Conservation (phyloP, 306 rosid species). For the Quercus aquifolioides region DNA sequence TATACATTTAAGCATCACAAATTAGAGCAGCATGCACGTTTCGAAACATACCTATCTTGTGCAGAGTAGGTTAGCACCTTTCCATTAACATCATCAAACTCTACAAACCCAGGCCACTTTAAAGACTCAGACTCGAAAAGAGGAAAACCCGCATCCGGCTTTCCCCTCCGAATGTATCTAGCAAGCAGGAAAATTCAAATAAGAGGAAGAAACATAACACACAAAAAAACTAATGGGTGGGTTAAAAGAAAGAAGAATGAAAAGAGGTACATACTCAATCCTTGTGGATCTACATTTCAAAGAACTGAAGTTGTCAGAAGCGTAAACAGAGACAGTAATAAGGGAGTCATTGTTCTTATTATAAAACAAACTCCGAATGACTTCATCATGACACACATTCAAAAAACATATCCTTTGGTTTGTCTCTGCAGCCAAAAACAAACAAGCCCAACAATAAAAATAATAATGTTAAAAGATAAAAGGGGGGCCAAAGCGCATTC, state of each 20-base stretch:
- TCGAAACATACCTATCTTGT: slow-evolving; percentile 56
- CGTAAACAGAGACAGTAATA: slow-evolving; percentile 90
- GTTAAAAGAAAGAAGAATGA: neutral
- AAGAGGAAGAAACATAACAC: slow-evolving; percentile 7
- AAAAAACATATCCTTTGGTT: slow-evolving; percentile 82
- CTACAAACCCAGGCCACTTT: slow-evolving; percentile 98
- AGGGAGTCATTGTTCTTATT: slow-evolving; percentile 92
- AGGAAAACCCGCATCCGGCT: slow-evolving; percentile 88
- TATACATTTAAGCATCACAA: neutral
- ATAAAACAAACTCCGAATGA: slow-evolving; percentile 85
- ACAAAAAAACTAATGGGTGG: neutral
- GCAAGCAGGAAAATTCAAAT: slow-evolving; percentile 6
- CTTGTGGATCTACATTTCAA: slow-evolving; percentile 89
- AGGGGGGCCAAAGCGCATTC: too few species aligned
- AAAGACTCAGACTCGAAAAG: slow-evolving; percentile 87
- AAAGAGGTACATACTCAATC: slow-evolving; percentile 62
- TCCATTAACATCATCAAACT: slow-evolving; percentile 94
- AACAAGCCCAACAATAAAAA: neutral
- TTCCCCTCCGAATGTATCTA: slow-evolving; percentile 83
- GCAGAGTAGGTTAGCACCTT: slow-evolving; percentile 92
- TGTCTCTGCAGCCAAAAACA: slow-evolving; percentile 54
- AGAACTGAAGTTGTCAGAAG: slow-evolving; percentile 91
- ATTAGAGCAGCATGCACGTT: neutral
- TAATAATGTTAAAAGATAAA: too few species aligned
- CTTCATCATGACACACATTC: slow-evolving; percentile 87